These are phyloP conservation scores for Fallopia convolvulus DNA, from an alignment of 148 eudicot genomes.

Conservation along the genomic window DNA sequence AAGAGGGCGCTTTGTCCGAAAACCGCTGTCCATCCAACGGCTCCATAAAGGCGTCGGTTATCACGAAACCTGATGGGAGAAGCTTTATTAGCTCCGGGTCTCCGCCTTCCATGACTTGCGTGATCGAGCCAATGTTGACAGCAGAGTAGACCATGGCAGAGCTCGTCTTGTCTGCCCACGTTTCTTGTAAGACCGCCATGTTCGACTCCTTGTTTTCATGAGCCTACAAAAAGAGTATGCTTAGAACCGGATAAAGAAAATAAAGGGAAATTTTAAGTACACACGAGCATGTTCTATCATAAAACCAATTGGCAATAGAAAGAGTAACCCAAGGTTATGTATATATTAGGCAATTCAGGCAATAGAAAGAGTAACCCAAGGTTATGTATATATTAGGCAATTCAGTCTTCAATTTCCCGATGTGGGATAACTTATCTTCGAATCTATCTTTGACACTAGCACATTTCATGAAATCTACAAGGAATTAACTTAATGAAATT, in stretches of 20 bases:
- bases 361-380: no score
- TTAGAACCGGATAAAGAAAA: no score
- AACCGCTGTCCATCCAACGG: neutral
- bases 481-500: no score
- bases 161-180: conserved; percentile 29
- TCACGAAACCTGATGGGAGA: conserved; percentile 71
- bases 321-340: no score
- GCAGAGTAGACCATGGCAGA: conserved; percentile 35
- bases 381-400: no score
- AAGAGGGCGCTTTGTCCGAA: conserved; percentile 17
- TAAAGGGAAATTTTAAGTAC: no score
- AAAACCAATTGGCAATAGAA: no score
- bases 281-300: no score
- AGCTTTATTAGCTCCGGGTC: conserved; percentile 45
- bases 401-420: no score
- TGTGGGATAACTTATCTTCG: no score
- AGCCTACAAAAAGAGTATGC: neutral
- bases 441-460: no score
- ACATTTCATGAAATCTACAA: neutral
- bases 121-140: conserved; percentile 25
- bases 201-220: conserved; percentile 2
- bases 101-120: conserved; percentile 30
- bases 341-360: no score
- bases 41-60: conserved; percentile 23
- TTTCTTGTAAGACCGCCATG: conserved; percentile 41